A percentile compares a stretch with the other conserved stretches of the same genome.
phyloP scores from a whole-genome alignment of 768 basidiomycete species.

The Suillus variegatus region DNA sequence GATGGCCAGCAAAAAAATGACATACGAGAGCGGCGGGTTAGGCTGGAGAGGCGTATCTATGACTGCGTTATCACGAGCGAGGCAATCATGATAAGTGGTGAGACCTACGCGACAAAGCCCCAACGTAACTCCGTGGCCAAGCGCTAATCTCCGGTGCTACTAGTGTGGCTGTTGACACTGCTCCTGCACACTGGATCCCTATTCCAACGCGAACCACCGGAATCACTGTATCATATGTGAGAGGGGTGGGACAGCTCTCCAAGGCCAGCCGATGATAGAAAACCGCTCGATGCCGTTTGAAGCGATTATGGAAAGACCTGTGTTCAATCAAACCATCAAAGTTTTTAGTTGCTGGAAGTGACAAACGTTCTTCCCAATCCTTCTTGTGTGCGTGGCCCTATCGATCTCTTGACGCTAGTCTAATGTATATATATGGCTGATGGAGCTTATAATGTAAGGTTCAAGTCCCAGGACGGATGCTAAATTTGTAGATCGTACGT shows the following conservation, averaged over 20 bases:
- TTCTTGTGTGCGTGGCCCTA: not conserved
- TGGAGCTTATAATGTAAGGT: not conserved
- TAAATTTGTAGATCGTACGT: not conserved
- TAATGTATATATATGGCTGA: not conserved
- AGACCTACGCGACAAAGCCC: no score
- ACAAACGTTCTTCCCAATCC: not conserved
- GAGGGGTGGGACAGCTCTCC: not conserved
- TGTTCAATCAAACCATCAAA: not conserved
- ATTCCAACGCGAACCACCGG: not conserved
- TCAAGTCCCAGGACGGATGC: not conserved
- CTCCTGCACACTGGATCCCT: no score
- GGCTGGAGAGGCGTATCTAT: no score
- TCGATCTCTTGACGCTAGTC: not conserved
- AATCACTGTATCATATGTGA: not conserved
- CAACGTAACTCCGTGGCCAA: no score
- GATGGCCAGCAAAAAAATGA: no score
- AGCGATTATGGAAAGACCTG: not conserved
- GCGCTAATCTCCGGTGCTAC: no score
- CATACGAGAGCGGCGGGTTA: no score
- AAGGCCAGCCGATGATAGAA: not conserved
- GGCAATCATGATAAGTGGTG: no score
- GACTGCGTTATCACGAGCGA: no score
- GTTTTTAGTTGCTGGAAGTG: not conserved
- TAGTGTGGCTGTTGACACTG: no score
- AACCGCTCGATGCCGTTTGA: not conserved